A percentile compares a stretch with the other conserved stretches of the same genome.
phyloP scores from a whole-genome alignment of 2,329 filamentous ascomycete genomes.

The Sporothrix pallida region DNA sequence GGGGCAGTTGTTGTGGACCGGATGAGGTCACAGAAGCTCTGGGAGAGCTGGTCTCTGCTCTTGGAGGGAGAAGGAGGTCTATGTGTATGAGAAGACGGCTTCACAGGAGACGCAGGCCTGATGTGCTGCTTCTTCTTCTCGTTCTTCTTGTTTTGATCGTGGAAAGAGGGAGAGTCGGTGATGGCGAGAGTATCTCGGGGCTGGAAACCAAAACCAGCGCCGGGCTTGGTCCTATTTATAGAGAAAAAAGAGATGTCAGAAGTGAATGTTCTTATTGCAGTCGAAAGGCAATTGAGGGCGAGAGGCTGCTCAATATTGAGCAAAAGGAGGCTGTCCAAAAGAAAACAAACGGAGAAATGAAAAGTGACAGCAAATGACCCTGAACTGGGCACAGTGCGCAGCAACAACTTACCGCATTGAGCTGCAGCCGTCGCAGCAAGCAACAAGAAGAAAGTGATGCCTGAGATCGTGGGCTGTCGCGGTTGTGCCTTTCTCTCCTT shows the following conservation, averaged over 20 bases:
- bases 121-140: not conserved
- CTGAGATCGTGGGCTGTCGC: not conserved
- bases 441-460: not conserved
- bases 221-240: conserved; percentile 40
- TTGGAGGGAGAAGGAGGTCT: not conserved
- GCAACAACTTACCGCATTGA: conserved; percentile 29
- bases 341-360: not conserved
- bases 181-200: conserved; percentile 41
- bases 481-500: not conserved
- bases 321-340: not conserved
- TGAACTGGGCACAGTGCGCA: not conserved
- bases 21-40: conserved; percentile 41
- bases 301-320: not conserved
- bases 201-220: conserved; percentile 41
- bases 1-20: conserved; percentile 39
- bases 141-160: not conserved
- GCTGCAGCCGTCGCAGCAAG: not conserved
- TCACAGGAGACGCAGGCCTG: not conserved
- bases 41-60: conserved; percentile 34
- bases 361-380: not conserved
- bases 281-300: not conserved
- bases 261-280: not conserved
- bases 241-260: conserved; percentile 6
- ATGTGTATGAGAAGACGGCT: not conserved
- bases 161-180: conserved; percentile 18